Evolutionary conservation across 768 basidiomycete species (phyloP).

Genomic region (Xerocomellus intermedius): DNA sequence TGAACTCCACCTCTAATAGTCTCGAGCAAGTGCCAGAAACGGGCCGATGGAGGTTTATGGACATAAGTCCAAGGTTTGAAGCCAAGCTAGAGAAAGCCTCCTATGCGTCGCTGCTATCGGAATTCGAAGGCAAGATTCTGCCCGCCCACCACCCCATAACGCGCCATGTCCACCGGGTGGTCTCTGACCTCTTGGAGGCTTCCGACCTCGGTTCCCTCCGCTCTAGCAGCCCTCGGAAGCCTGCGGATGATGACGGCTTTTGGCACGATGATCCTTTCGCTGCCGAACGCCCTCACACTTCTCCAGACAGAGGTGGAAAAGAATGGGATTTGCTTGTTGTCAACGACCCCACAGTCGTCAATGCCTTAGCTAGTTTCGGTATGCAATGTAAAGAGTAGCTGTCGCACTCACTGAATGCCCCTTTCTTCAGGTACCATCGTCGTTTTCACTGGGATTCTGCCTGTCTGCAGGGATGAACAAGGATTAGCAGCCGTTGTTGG

Average conservation of each 20-base stretch:
- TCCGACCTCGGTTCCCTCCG: constrained; percentile 67
- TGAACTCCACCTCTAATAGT: constrained; percentile 36
- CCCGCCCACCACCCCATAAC: constrained; percentile 66
- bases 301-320: constrained; percentile 25
- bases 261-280: constrained; percentile 24
- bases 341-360: constrained; percentile 64
- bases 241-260: constrained; percentile 13
- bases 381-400: background rate
- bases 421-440: constrained; percentile 60
- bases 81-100: constrained; percentile 45
- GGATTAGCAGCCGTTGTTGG: constrained; percentile 82
- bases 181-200: constrained; percentile 62
- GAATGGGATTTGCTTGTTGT: constrained; percentile 78
- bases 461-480: constrained; percentile 71
- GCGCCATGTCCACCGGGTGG: constrained; percentile 66
- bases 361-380: constrained; percentile 80
- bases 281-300: background rate
- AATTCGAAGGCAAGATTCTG: constrained; percentile 57
- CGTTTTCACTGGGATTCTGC: constrained; percentile 88
- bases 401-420: background rate
- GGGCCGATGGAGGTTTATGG: constrained; percentile 88
- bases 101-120: constrained; percentile 43
- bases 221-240: constrained; percentile 7
- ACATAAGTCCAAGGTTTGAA: constrained; percentile 59
- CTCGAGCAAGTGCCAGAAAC: constrained; percentile 86